Base-by-base conservation (phyloP, 208 protist genomes). In the Trypanosomatidae sp. region DNA sequence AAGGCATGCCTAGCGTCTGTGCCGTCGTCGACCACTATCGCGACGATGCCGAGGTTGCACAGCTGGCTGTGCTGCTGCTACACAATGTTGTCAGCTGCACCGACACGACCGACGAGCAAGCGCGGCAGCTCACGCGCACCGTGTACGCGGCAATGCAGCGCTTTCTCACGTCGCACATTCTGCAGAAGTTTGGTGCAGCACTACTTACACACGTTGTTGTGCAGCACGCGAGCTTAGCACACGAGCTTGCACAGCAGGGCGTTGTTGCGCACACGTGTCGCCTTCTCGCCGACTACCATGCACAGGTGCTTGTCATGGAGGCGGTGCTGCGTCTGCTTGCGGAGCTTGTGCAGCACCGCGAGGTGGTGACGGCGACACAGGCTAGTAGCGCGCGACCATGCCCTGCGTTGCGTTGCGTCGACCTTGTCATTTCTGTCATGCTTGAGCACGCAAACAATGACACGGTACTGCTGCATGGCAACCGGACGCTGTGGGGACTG, bases 101-200 rank as follows among this genome's bases (percentile, higher is more conserved):
- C 15, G 24, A n/a, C n/a, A n/a, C n/a, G n/a, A n/a, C n/a, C n/a
- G n/a, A n/a, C n/a, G n/a, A n/a, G n/a, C n/a, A n/a, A n/a, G n/a
- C n/a, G n/a, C n/a, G n/a, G n/a, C 67, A 71, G 7, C 53, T 63
- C 7, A 47, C 86, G 6, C 43, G 37, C 8, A 48, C 76, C 1
- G 64, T 88, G 24, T 61, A 78, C 43, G 57, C 56, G 3, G 72
- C 79, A 6, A 56, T 77, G 10, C 48, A 73, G 47, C 33, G 53
- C 16, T 84, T 77, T 48, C 57, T 52, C 8, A 63, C 79, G 8
- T 66, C 71, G 26, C 55, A 66, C 23, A 73, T 86, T 18, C 46
- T 89, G 16, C 84, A 93, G 45, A 93, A 93, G 50, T 93, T 88
- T 56, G 62, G 76, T n/a, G 56, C 88, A 6, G 62, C 53, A 38